These are phyloP conservation scores for Gloeophyllum trabeum DNA, from an alignment of 768 basidiomycete species.

Conservation along the genomic window DNA sequence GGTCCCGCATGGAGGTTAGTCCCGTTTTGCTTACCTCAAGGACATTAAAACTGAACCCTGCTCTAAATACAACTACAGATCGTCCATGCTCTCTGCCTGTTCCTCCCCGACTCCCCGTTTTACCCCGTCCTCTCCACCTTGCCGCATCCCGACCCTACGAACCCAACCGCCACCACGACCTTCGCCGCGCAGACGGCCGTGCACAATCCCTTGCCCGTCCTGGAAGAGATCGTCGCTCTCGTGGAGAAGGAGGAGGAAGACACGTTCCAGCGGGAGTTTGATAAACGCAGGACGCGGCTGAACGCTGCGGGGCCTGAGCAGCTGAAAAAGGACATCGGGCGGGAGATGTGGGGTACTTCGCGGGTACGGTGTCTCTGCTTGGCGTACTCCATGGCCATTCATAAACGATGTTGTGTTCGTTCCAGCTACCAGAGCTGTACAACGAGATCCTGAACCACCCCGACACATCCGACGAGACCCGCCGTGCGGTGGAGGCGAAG, in stretches of 20 bases:
- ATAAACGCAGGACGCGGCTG: slow-evolving; percentile 68
- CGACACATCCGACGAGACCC: slow-evolving; percentile 65
- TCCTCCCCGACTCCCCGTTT: slow-evolving; percentile 66
- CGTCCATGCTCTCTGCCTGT: slow-evolving; percentile 47
- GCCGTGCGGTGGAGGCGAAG: slow-evolving; percentile 68
- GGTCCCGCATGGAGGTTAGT: slow-evolving; percentile 46
- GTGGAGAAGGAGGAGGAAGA: slow-evolving; percentile 53
- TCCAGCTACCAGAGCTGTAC: slow-evolving; percentile 64
- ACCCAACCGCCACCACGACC: slow-evolving; percentile 51
- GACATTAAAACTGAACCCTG: too few species aligned
- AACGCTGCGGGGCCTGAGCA: slow-evolving; percentile 51
- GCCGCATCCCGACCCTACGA: slow-evolving; percentile 68
- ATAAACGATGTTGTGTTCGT: slow-evolving; percentile 6
- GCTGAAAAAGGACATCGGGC: slow-evolving; percentile 49
- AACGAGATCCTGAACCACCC: slow-evolving; percentile 77
- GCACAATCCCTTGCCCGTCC: slow-evolving; percentile 55
- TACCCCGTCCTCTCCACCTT: slow-evolving; percentile 52
- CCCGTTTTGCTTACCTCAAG: background rate
- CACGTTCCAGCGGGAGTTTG: slow-evolving; percentile 52
- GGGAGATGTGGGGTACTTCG: slow-evolving; percentile 54
- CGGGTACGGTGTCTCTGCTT: slow-evolving; percentile 27
- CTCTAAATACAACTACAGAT: too few species aligned
- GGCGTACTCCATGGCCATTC: slow-evolving; percentile 1
- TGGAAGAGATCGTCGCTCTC: slow-evolving; percentile 62
- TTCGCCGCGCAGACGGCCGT: slow-evolving; percentile 48